A percentile compares a stretch with the other conserved stretches of the same genome.
These are phyloP conservation scores for Suhomyces panamericanus DNA, from an alignment of 1,139 yeast species.

Conservation along the genomic window DNA sequence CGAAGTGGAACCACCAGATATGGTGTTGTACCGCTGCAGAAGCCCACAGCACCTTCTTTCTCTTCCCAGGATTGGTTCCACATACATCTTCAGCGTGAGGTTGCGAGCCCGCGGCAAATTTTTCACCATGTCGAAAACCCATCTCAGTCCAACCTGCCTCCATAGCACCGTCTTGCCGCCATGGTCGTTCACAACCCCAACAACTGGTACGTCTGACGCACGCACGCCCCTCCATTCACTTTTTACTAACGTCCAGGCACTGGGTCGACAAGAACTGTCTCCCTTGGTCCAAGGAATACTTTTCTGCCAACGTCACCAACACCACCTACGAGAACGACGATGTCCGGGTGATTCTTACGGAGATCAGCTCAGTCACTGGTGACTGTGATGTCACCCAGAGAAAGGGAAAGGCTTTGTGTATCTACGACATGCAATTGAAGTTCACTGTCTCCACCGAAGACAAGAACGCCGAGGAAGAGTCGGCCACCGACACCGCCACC, in stretches of 20 bases:
- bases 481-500: slow-evolving; percentile 22
- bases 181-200: slow-evolving; percentile 85
- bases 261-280: slow-evolving; percentile 82
- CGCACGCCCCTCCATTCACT: not conserved
- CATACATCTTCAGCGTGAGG: too few species aligned
- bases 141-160: not conserved
- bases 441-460: slow-evolving; percentile 42
- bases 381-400: slow-evolving; percentile 83
- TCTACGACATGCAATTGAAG: slow-evolving; percentile 61
- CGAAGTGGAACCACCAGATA: too few species aligned
- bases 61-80: too few species aligned
- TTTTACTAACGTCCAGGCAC: slow-evolving; percentile 52
- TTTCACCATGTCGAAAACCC: slow-evolving; percentile 2
- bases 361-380: slow-evolving; percentile 54
- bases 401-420: slow-evolving; percentile 76
- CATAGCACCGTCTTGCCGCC: slow-evolving; percentile 1
- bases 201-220: slow-evolving; percentile 59
- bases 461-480: slow-evolving; percentile 20
- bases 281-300: slow-evolving; percentile 69
- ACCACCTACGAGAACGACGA: slow-evolving; percentile 37
- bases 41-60: not conserved
- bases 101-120: slow-evolving; percentile 3
- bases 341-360: slow-evolving; percentile 36
- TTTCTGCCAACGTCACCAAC: slow-evolving; percentile 44
- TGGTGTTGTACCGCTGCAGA: not conserved